Evolutionary conservation across 768 basidiomycete genomes (phyloP), one percentile per base, ranked within the genome.

Genomic region (Vararia minispora): DNA sequence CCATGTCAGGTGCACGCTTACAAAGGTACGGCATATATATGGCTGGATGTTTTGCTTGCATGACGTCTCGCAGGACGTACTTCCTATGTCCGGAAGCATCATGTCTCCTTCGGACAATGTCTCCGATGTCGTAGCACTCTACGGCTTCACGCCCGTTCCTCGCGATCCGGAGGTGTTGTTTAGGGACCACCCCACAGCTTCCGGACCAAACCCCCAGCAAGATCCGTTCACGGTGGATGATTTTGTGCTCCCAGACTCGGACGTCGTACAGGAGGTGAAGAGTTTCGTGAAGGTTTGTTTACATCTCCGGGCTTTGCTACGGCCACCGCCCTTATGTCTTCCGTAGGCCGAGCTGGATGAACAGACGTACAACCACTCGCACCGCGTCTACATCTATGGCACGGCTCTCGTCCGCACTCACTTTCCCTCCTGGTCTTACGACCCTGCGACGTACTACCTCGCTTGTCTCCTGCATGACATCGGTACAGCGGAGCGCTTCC

Each of bases 381-480:
- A 68, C 45, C 61, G 71, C 36, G 66, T 72, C 10, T 72, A 65
- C 49, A 55, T 71, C 21, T 72, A 71, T 48, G 70, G 66, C n/a
- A 59, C 65, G 10, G 69, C 71, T 11, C 58, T 72, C 27, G 61
- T 57, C 9, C 58, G 58, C 47, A 62, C 57, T 5, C 68, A 70
- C 47, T 71, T 72, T 48, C 66, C 66, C 12, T 40, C 55, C 8
- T 70, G 68, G 67, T 42, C 54, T n/a, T 69, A 62, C 53, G 60
- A 64, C 44, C 52, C 55, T n/a, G 65, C 71, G 58, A 66, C 69
- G 18, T 71, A 69, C 52, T 71, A 66, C 51, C 57, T 72, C 25
- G 56, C 67, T 23, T 71, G 69, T 45, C 56, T 72, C 18, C 56
- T 72, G 41, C 71, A 73, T 46, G 71, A 72, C 46, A 66, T 72